Conservation (phyloP, 2,329 filamentous ascomycete genomes). For the Colletotrichum truncatum region DNA sequence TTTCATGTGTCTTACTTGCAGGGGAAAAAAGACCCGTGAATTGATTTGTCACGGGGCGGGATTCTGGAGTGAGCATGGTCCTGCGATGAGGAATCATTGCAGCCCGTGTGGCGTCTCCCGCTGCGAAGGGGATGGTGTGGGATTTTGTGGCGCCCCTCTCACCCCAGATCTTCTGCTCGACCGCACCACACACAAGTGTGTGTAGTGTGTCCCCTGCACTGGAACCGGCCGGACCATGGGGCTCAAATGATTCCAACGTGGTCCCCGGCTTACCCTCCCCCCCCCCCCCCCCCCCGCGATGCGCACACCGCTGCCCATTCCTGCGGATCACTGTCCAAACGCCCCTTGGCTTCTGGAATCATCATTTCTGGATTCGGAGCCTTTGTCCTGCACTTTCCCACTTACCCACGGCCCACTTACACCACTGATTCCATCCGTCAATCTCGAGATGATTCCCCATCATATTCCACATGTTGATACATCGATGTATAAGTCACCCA, state of each 20-base stretch:
- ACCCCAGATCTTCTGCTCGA: not conserved
- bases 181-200: not conserved
- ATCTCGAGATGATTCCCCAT: not conserved
- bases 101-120: slow-evolving; percentile 13
- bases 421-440: not conserved
- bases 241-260: slow-evolving; percentile 9
- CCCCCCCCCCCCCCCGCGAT: not conserved
- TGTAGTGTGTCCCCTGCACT: not conserved
- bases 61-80: not conserved
- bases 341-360: slow-evolving; percentile 23
- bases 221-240: not conserved
- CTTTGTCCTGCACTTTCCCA: not conserved
- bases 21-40: not conserved
- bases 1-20: not conserved
- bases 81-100: slow-evolving; percentile 24
- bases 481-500: too few relatives aligned
- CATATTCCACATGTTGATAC: too few relatives aligned
- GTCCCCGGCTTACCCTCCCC: not conserved
- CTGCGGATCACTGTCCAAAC: slow-evolving; percentile 2
- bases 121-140: slow-evolving; percentile 22
- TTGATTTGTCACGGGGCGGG: not conserved
- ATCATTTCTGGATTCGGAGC: not conserved
- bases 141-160: not conserved
- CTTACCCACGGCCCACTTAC: not conserved
- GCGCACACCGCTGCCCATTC: slow-evolving; percentile 7